These are phyloP conservation scores for Stereocaulon alpinum DNA, from an alignment of 495 filamentous ascomycete species.

Conservation along the genomic window DNA sequence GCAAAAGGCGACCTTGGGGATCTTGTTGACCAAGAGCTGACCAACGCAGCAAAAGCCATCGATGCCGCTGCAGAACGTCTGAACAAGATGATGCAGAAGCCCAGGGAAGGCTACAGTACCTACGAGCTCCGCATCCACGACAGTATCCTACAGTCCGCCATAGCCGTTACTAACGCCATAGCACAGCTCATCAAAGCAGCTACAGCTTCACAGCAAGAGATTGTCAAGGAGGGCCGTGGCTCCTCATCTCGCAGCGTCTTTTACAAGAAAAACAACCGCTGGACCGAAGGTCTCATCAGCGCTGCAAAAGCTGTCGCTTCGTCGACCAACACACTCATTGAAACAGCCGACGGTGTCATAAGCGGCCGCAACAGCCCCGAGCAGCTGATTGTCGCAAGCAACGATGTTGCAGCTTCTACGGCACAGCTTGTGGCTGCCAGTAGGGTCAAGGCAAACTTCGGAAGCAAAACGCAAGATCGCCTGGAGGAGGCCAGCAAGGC, in stretches of 20 bases:
- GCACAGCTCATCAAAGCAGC: conserved; percentile 93
- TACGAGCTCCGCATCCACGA: conserved; percentile 95
- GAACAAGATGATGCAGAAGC: conserved; percentile 85
- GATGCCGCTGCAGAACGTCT: conserved; percentile 82
- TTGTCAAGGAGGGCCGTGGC: conserved; percentile 89
- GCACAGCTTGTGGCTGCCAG: conserved; percentile 93
- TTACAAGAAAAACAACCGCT: conserved; percentile 98
- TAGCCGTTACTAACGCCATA: conserved; percentile 94
- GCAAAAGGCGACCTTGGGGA: conserved; percentile 80
- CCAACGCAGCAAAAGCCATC: conserved; percentile 90
- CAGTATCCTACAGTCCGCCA: conserved; percentile 83
- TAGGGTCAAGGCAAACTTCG: conserved; percentile 94
- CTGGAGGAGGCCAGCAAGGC: conserved; percentile 88
- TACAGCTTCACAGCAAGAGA: conserved; percentile 88
- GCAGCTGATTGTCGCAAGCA: conserved; percentile 94
- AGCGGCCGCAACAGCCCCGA: conserved; percentile 84
- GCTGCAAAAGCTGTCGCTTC: conserved; percentile 90
- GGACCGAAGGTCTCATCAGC: conserved; percentile 95
- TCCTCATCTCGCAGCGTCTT: conserved; percentile 84
- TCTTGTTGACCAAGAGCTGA: conserved; percentile 82
- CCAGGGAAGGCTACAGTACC: conserved; percentile 86
- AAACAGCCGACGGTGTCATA: conserved; percentile 94
- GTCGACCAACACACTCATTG: conserved; percentile 90
- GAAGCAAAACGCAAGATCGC: conserved; percentile 88
- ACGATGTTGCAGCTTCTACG: conserved; percentile 90